Evolutionary conservation across 2,329 filamentous ascomycete species (phyloP).

Genomic region (Penicillium sp.): DNA sequence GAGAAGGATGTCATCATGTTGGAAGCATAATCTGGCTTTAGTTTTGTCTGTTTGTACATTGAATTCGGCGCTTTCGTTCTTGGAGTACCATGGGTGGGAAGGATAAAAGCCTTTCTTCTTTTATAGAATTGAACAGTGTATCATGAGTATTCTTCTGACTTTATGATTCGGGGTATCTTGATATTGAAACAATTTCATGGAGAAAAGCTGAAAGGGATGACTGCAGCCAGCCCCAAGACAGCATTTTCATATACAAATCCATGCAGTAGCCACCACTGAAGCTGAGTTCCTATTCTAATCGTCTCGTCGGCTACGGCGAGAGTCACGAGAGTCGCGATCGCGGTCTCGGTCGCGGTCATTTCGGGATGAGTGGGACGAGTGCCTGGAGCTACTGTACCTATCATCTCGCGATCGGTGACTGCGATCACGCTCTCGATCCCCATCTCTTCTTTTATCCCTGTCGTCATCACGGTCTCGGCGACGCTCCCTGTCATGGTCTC

Average conservation of each 20-base stretch:
- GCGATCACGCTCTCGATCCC: conserved; percentile 31
- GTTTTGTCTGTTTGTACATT: conserved; percentile 24
- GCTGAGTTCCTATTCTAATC: conserved; percentile 18
- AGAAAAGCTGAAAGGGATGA: neutral
- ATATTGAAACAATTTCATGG: conserved; percentile 4
- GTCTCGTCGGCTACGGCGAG: conserved; percentile 32
- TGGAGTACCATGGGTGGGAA: conserved; percentile 25
- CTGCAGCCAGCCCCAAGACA: conserved; percentile 1
- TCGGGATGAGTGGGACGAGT: conserved; percentile 37
- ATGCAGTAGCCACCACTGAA: neutral
- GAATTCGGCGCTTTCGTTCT: conserved; percentile 25
- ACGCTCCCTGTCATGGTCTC: conserved; percentile 32
- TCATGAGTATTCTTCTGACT: conserved; percentile 1
- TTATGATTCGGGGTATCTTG: conserved; percentile 22
- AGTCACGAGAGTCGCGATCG: conserved; percentile 34
- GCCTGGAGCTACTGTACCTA: conserved; percentile 33
- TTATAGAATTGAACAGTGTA: conserved; percentile 24
- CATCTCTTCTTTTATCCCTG: conserved; percentile 21
- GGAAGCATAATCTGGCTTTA: conserved; percentile 28
- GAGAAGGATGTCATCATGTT: conserved; percentile 46
- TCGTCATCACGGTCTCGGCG: conserved; percentile 35
- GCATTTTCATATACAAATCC: conserved; percentile 6
- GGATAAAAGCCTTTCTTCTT: conserved; percentile 28
- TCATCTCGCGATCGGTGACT: conserved; percentile 35
- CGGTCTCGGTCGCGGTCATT: conserved; percentile 32